Percentiles rank a stretch among this genome's conserved stretches.
phyloP scores from a whole-genome alignment of 164 flowering plant species.

The Vitis rotundifolia region DNA sequence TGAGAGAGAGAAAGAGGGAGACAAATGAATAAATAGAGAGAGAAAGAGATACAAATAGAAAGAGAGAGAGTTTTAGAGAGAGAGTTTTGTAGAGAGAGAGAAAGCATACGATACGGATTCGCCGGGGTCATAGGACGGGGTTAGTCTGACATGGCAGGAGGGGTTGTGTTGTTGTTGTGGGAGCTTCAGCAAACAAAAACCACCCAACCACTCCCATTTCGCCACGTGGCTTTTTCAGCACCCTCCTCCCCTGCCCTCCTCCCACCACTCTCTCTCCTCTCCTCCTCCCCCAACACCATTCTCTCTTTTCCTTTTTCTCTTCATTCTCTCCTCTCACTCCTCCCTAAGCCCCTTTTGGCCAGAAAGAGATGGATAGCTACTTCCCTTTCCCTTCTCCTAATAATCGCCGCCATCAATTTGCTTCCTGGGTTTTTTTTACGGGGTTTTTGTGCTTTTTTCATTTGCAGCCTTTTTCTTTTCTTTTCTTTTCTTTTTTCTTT shows the following conservation, averaged over 20 bases:
- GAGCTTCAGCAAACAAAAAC: slow-evolving; percentile 1
- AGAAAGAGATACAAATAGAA: slow-evolving; percentile 19
- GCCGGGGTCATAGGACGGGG: slow-evolving; percentile 72
- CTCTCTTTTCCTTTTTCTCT: neutral
- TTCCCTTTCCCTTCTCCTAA: neutral
- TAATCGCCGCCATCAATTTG: slow-evolving; percentile 2
- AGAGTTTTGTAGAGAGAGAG: slow-evolving; percentile 17
- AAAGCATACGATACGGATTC: slow-evolving; percentile 61
- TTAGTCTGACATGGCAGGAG: slow-evolving; percentile 62
- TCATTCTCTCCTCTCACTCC: neutral
- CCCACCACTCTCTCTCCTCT: neutral
- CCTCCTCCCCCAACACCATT: slow-evolving; percentile 5
- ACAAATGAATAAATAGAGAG: slow-evolving; percentile 26
- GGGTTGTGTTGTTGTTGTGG: slow-evolving; percentile 1
- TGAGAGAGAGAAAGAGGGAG: slow-evolving; percentile 16
- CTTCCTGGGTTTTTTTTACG: neutral
- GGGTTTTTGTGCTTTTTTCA: neutral
- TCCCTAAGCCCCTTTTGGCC: neutral
- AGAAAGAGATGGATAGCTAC: neutral
- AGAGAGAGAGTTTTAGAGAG: slow-evolving; percentile 25
- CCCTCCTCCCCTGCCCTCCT: slow-evolving; percentile 7
- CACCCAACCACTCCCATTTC: slow-evolving; percentile 22
- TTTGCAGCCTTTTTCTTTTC: neutral
- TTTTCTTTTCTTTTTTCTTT: neutral
- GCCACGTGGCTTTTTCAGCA: slow-evolving; percentile 41